phyloP scores from a whole-genome alignment of 352 stramenopile genomes.

The Thalassiosira exigua region DNA sequence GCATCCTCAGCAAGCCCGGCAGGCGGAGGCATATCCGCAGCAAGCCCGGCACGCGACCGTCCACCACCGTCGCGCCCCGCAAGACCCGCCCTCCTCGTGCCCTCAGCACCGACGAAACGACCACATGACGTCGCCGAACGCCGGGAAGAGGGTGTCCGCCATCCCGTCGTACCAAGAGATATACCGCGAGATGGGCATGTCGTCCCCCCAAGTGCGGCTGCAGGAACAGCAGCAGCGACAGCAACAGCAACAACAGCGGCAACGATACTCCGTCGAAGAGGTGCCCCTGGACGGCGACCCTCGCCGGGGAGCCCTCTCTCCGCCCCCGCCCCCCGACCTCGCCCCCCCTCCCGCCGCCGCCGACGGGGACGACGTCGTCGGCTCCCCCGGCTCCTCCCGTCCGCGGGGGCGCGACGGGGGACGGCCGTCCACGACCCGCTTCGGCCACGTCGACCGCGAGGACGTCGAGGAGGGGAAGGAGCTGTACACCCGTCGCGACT shows the following conservation, averaged over 20 bases:
- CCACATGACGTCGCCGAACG: background rate
- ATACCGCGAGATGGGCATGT: slow-evolving; percentile 48
- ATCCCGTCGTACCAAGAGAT: slow-evolving; percentile 60
- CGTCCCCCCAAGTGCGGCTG: slow-evolving; percentile 6
- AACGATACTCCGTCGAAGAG: slow-evolving; percentile 4
- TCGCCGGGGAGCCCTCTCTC: too few relatives aligned
- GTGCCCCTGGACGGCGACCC: too few relatives aligned
- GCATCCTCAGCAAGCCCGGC: background rate
- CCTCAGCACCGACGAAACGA: background rate
- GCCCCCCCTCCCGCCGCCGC: too few relatives aligned
- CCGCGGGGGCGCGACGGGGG: too few relatives aligned
- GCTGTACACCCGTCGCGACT: slow-evolving; percentile 59
- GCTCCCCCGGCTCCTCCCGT: too few relatives aligned
- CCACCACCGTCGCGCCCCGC: too few relatives aligned
- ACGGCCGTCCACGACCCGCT: slow-evolving; percentile 35
- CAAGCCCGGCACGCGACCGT: slow-evolving; percentile 24
- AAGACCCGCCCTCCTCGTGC: too few relatives aligned
- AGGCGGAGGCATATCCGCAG: slow-evolving; percentile 2
- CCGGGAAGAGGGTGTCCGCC: slow-evolving; percentile 17
- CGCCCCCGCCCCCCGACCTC: too few relatives aligned
- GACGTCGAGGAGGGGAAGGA: slow-evolving; percentile 65
- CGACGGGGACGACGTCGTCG: too few relatives aligned
- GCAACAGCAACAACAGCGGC: slow-evolving; percentile 1
- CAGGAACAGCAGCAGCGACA: slow-evolving; percentile 19
- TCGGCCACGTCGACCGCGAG: slow-evolving; percentile 47